Base-by-base conservation (phyloP, 2,329 filamentous ascomycete genomes). In the Apiospora kogelbergensis region DNA sequence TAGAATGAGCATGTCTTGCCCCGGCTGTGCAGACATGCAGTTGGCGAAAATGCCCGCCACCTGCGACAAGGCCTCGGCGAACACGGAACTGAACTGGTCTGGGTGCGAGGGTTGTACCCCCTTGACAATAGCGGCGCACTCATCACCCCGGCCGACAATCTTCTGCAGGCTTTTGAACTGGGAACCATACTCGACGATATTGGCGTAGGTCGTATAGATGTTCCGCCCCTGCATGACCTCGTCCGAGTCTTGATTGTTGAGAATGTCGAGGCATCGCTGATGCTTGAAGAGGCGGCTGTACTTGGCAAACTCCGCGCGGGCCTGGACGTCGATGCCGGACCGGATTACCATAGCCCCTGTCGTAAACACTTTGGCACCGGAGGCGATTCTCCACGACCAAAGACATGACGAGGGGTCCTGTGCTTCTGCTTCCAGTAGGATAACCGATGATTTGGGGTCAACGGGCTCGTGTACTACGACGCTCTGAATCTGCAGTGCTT, bases 41-140 rank as follows among this genome's bases (percentile, higher is more conserved):
- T 82, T 82, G 7, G 78, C 73, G 65, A 70, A 81, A 2, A 82
- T 74, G 6, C 81, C 80, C 20, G 65, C 79, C 0, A 81, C 75
- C 69, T 82, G 81, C 45, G 76, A 72, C 69, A 81, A 79, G 2
- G 64, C 68, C 64, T 83, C 81, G 13, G 70, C 64, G 26, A 79
- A 69, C 6, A 69, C 70, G 0, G 71, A 41, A 42, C 79, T 20
- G 45, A 48, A 48, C 45, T 48, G 45, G 45, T n/a, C n/a, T n/a
- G n/a, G n/a, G n/a, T n/a, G n/a, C n/a, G n/a, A n/a, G n/a, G n/a
- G n/a, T n/a, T n/a, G n/a, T n/a, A n/a, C n/a, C n/a, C n/a, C n/a
- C n/a, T n/a, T 48, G 45, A 48, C 45, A 20, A 48, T n/a, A 74
- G 4, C 6, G 1, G 79, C 79, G 4, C 72, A 74, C 57, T 79